Conservation (phyloP, 2,329 filamentous ascomycete species). For the Fusarium sp. region DNA sequence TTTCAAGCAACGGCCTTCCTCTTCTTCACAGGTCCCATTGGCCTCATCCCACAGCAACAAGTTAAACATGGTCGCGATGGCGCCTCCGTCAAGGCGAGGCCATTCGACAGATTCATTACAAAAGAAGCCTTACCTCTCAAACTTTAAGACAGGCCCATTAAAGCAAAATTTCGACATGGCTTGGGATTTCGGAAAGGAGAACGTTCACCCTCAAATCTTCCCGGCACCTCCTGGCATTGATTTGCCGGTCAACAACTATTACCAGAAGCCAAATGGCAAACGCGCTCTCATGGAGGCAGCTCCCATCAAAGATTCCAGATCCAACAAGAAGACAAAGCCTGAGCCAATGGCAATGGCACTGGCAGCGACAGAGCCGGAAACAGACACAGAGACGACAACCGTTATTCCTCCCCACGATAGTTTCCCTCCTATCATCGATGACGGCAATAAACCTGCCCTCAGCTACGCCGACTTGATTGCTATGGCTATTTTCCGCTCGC, state of each 20-base stretch:
- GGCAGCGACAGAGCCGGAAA: not conserved
- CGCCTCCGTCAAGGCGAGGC: constrained; percentile 67
- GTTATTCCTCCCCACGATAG: constrained; percentile 75
- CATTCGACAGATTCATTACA: constrained; percentile 74
- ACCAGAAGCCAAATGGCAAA: constrained; percentile 65
- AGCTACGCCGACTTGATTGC: constrained; percentile 96
- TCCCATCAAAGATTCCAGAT: constrained; percentile 74
- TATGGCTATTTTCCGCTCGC: constrained; percentile 93
- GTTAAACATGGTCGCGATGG: constrained; percentile 75
- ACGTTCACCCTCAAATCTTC: constrained; percentile 63
- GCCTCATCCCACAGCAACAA: constrained; percentile 65
- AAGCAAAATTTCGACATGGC: constrained; percentile 60
- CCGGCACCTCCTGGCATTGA: constrained; percentile 60
- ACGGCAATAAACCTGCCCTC: constrained; percentile 87
- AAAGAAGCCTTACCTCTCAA: constrained; percentile 73
- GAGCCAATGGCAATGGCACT: constrained; percentile 53
- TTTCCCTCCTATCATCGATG: constrained; percentile 85
- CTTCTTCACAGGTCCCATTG: constrained; percentile 71
- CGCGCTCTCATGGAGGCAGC: constrained; percentile 78
- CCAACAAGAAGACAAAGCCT: constrained; percentile 74
- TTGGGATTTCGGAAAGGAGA: constrained; percentile 65
- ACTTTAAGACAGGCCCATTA: constrained; percentile 67
- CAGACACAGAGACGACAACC: constrained; percentile 4
- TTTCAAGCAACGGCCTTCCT: constrained; percentile 71
- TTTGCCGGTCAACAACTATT: constrained; percentile 63